phyloP scores from a whole-genome alignment of 805 yeast genomes.

The Sugiyamaella mastotermitis region DNA sequence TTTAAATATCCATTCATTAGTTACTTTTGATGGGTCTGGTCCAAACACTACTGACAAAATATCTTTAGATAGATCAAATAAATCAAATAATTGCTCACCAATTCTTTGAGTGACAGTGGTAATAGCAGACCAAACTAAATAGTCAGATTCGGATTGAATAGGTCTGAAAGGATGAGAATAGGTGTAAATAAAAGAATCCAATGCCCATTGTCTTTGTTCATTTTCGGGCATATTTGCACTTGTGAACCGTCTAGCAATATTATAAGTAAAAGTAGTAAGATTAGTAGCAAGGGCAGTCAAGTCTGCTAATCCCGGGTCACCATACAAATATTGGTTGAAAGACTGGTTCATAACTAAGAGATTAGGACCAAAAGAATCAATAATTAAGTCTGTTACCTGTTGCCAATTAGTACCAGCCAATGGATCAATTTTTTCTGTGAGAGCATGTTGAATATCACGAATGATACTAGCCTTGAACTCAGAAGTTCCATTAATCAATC shows the following conservation, averaged over 20 bases:
- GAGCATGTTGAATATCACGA: conserved; percentile 26
- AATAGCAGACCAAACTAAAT: conserved; percentile 10
- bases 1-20: no score
- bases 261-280: conserved; percentile 6
- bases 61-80: conserved; percentile 4
- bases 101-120: conserved; percentile 3
- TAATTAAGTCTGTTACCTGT: conserved; percentile 41
- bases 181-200: conserved; percentile 5
- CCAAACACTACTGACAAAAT: conserved; percentile 1
- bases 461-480: conserved; percentile 34
- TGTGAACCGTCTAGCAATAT: conserved; percentile 6
- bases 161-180: conserved; percentile 3
- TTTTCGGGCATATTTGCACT: conserved; percentile 3
- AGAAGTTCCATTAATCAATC: conserved; percentile 30
- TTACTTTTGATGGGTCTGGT: not conserved
- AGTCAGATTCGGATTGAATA: conserved; percentile 5
- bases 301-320: conserved; percentile 2
- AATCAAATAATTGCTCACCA: conserved; percentile 1
- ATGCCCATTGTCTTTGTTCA: no score
- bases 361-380: conserved; percentile 48
- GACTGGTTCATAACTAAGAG: conserved; percentile 38
- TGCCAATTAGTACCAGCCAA: conserved; percentile 50
- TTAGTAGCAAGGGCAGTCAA: conserved; percentile 1
- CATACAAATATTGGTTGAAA: conserved; percentile 35
- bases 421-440: conserved; percentile 34